phyloP scores from a whole-genome alignment of 192 early-diverging fungal genomes.

The Backusella tarrabulga region DNA sequence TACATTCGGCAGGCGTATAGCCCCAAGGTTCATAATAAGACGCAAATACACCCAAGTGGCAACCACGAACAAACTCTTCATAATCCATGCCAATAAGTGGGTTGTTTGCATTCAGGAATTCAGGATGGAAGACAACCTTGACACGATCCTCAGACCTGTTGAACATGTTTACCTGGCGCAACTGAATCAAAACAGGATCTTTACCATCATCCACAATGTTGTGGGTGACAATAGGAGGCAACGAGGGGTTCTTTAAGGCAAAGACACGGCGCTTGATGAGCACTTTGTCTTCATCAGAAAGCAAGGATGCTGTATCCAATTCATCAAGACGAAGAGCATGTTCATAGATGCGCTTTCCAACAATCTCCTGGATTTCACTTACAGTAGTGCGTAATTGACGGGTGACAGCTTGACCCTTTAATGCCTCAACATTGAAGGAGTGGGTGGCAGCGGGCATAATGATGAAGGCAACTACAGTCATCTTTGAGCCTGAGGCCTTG shows the following conservation, averaged over 20 bases:
- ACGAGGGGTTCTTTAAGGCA: conserved; percentile 81
- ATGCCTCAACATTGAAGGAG: conserved; percentile 92
- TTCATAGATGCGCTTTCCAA: conserved; percentile 90
- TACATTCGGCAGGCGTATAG: conserved; percentile 97
- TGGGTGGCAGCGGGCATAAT: conserved; percentile 92
- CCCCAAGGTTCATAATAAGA: conserved; percentile 99
- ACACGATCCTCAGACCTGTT: conserved; percentile 91
- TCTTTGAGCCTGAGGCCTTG: conserved; percentile 76
- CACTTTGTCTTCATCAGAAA: conserved; percentile 84
- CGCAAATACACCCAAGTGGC: conserved; percentile 96
- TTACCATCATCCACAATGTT: conserved; percentile 87
- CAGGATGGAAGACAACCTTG: conserved; percentile 98
- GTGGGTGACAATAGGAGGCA: conserved; percentile 97
- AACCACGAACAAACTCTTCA: conserved; percentile 97
- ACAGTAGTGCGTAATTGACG: conserved; percentile 92
- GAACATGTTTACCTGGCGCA: conserved; percentile 81
- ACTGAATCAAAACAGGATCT: conserved; percentile 83
- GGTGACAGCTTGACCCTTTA: conserved; percentile 96
- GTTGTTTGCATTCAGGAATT: conserved; percentile 95
- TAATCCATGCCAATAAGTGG: conserved; percentile 93
- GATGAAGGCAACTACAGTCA: conserved; percentile 95
- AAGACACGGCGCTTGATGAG: conserved; percentile 93
- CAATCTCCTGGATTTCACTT: conserved; percentile 74
- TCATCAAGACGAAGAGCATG: conserved; percentile 73
- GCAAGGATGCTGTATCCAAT: conserved; percentile 65